Evolutionary conservation across 805 yeast genomes (phyloP), one percentile per base, ranked within the genome.

Genomic region (Wickerhamiella galacta): DNA sequence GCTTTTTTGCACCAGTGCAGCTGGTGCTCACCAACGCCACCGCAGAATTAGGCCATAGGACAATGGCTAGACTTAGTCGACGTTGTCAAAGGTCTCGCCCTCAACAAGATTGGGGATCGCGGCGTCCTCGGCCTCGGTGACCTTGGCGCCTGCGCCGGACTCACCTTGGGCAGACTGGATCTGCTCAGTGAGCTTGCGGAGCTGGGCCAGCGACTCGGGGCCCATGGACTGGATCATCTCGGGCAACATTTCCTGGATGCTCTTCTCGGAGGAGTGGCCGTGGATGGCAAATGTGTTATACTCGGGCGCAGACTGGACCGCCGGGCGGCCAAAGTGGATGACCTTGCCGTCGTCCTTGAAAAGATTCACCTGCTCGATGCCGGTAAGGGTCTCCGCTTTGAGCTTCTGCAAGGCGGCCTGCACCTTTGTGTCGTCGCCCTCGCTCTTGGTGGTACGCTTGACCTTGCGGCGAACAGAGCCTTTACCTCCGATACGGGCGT

Each of bases 311-410:
- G 80, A 80, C 68, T 87, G 95, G 44, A 85, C 90, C 64, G 90
- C 92, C 47, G 90, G 95, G 61, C 90, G 77, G 70, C 79, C 74
- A 72, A 90, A 82, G 68, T 87, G 95, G 61, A 87, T 66, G 44
- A 90, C 95, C 57, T 75, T 77, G 56, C 95, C 95, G 60, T 87
- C 95, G 44, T 82, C 94, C 62, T 70, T 78, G 79, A 90, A 85
- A 70, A 87, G 80, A 73, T 85, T 87, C 54, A 94, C 96, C 68
- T 87, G 95, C 59, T 82, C 93, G 52, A 87, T 75, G 53, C 79
- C 82, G 47, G 78, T 83, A 49, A 87, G 64, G 52, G 82, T 77
- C 62, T 77, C 80, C 45, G 85, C 92, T 62, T 79, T 76, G 58
- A 87, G 68, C 66, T 85, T 83, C 60, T 74, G 76, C 63, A 87